These are phyloP conservation scores for Annona squamosa DNA, from an alignment of 164 flowering plant genomes.

Conservation along the genomic window DNA sequence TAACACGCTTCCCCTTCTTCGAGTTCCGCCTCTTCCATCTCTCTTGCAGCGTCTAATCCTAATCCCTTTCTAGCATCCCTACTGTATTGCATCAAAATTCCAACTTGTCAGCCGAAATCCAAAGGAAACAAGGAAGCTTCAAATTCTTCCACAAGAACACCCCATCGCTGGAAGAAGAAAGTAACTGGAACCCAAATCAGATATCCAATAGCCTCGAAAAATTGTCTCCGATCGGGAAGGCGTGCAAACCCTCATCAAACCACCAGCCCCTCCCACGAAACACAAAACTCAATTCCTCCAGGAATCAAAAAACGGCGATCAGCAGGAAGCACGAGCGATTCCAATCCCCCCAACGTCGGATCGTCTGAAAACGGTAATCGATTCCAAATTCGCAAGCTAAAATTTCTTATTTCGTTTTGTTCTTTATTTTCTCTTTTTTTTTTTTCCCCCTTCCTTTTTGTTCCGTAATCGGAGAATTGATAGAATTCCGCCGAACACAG, in stretches of 20 bases:
- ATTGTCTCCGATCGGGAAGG: conserved; percentile 20
- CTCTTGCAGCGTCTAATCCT: conserved; percentile 33
- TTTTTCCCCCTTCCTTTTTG: background rate
- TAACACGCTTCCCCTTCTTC: conserved; percentile 94
- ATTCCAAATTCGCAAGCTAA: background rate
- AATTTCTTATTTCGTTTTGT: background rate
- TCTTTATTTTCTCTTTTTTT: conserved; percentile 6
- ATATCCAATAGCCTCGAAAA: conserved; percentile 17
- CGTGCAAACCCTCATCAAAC: conserved; percentile 10
- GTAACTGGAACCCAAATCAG: conserved; percentile 18
- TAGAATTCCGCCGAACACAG: conserved; percentile 13
- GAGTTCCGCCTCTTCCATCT: conserved; percentile 80
- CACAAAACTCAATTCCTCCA: conserved; percentile 5
- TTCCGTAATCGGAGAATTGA: background rate
- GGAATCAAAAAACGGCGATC: background rate
- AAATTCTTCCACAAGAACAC: background rate
- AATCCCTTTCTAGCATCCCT: conserved; percentile 62
- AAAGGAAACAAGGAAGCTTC: conserved; percentile 15
- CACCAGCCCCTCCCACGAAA: conserved; percentile 3
- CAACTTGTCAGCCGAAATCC: background rate
- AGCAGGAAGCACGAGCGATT: conserved; percentile 5
- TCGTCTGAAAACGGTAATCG: conserved; percentile 15
- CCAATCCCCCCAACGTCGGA: background rate
- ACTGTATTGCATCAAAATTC: conserved; percentile 51
- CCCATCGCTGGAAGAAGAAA: conserved; percentile 12